Evolutionary conservation across 441 rosid genomes (phyloP).

Genomic region (Syzygium malaccense): DNA sequence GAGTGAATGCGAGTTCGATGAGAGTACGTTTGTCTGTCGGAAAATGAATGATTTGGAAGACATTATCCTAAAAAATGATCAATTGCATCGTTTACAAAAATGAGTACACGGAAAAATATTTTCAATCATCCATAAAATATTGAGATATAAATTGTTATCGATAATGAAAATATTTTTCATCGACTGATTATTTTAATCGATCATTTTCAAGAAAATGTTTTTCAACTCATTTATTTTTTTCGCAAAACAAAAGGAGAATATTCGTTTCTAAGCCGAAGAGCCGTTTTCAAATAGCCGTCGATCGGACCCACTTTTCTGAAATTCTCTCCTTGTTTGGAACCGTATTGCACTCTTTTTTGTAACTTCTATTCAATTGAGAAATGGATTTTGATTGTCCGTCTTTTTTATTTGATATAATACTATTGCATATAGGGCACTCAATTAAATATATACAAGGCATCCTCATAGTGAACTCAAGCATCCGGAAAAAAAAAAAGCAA

Average conservation of each 20-base stretch:
- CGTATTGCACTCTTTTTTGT: rapidly evolving
- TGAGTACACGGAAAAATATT: too few species aligned
- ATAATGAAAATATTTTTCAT: too few species aligned
- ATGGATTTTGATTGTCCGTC: not conserved
- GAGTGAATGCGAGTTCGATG: rapidly evolving
- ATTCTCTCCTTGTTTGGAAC: not conserved
- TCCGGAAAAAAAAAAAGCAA: not conserved
- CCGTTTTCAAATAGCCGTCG: not conserved
- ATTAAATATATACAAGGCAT: not conserved
- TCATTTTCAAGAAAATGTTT: too few species aligned
- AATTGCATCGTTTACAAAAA: too few species aligned
- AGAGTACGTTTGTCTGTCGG: rapidly evolving
- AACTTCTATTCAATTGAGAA: not conserved
- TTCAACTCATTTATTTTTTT: too few species aligned
- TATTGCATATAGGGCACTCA: not conserved
- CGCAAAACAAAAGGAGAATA: too few species aligned
- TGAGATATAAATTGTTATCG: too few species aligned
- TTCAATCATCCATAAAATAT: too few species aligned
- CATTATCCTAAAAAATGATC: too few species aligned
- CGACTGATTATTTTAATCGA: too few species aligned
- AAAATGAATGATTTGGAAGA: too few species aligned
- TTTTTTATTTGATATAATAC: not conserved
- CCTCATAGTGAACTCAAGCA: not conserved
- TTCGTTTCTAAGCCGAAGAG: not conserved
- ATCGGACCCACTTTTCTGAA: not conserved